Conservation (phyloP, 805 yeast genomes). For the Wilhelminamyces savonicus region DNA sequence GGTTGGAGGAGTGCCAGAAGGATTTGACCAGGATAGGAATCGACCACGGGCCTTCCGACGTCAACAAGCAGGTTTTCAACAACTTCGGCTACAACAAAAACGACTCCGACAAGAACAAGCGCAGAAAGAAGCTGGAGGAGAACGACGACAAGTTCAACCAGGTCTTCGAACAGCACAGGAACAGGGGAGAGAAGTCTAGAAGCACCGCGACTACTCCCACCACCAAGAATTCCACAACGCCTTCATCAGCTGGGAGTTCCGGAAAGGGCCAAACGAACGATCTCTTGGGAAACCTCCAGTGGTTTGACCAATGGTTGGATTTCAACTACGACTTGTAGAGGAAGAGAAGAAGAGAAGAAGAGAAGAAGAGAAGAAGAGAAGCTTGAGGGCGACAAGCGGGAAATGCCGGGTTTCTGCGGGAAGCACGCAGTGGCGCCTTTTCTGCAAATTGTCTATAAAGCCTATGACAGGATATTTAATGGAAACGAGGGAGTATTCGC, state of each 20-base stretch:
- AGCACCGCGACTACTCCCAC: not conserved
- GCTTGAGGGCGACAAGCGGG: too few species aligned
- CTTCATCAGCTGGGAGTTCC: too few species aligned
- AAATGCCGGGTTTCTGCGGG: too few species aligned
- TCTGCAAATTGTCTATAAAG: too few species aligned
- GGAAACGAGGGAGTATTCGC: too few species aligned
- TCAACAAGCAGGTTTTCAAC: constrained; percentile 41
- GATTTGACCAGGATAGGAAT: constrained; percentile 37
- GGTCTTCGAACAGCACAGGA: constrained; percentile 12
- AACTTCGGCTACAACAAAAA: constrained; percentile 35
- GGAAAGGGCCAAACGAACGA: constrained; percentile 3
- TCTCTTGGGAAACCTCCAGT: constrained; percentile 39
- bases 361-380: too few species aligned
- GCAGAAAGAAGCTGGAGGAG: constrained; percentile 2
- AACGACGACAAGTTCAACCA: constrained; percentile 12
- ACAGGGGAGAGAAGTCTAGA: constrained; percentile 4
- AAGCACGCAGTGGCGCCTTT: too few species aligned
- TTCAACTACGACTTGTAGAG: constrained; percentile 13
- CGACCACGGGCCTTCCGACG: constrained; percentile 48
- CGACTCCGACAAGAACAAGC: constrained; percentile 1
- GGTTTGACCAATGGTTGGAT: constrained; percentile 52
- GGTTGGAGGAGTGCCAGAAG: constrained; percentile 35
- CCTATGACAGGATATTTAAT: too few species aligned
- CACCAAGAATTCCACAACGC: too few species aligned
- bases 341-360: too few species aligned